A percentile compares a stretch with the other conserved stretches of the same genome.
These are phyloP conservation scores for Euphorbia peplus DNA, from an alignment of 345 rosid species.

Conservation along the genomic window DNA sequence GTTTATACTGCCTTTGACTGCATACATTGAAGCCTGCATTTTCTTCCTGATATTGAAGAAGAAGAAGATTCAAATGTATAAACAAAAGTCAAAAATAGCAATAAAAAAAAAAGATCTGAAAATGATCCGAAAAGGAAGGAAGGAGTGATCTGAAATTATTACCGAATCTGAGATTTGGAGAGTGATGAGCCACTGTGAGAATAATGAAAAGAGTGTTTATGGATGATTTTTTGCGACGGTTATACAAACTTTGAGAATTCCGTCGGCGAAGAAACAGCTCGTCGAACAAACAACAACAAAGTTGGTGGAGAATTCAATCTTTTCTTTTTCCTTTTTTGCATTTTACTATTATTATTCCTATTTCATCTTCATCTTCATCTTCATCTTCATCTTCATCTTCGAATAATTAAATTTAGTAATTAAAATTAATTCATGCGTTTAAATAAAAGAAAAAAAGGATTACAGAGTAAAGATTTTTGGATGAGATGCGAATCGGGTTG, in stretches of 20 bases:
- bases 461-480: slow-evolving; percentile 23
- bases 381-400: not conserved
- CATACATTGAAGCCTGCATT: slow-evolving; percentile 56
- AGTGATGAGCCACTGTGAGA: not conserved
- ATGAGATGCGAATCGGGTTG: slow-evolving; percentile 35
- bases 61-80: slow-evolving; percentile 20
- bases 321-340: not conserved
- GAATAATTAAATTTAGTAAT: not conserved
- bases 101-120: not conserved
- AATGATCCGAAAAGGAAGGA: too few relatives aligned
- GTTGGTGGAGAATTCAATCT: slow-evolving; percentile 29
- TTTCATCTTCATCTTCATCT: not conserved
- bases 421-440: not conserved
- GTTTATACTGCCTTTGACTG: slow-evolving; percentile 35
- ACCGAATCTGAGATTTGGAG: slow-evolving; percentile 1
- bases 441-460: slow-evolving; percentile 2
- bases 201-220: too few relatives aligned
- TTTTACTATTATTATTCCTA: not conserved
- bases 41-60: slow-evolving; percentile 17
- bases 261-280: slow-evolving; percentile 33
- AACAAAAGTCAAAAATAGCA: slow-evolving; percentile 8
- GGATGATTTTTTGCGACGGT: not conserved
- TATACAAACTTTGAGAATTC: slow-evolving; percentile 36
- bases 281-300: slow-evolving; percentile 19
- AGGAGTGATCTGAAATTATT: slow-evolving; percentile 4